Evolutionary conservation across 805 yeast genomes (phyloP).

Genomic region (Metschnikowia baotianmanensis): DNA sequence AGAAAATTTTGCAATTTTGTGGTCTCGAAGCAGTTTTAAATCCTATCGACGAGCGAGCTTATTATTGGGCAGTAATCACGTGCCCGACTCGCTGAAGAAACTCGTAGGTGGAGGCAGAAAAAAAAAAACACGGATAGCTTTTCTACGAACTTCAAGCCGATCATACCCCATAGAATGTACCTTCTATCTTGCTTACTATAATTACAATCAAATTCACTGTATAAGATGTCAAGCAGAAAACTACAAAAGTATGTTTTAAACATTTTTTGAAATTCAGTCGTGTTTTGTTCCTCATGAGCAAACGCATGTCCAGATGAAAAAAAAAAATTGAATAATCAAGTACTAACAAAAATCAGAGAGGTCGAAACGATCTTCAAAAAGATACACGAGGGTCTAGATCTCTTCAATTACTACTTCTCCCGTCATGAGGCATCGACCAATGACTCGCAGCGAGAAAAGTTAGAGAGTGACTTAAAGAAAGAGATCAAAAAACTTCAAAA

Average conservation of each 20-base stretch:
- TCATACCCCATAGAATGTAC: conserved; percentile 15
- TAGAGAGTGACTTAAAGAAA: conserved; percentile 43
- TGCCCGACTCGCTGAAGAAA: conserved; percentile 6
- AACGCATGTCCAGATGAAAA: not conserved
- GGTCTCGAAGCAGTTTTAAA: not conserved
- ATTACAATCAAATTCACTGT: conserved; percentile 1
- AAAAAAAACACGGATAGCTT: conserved; percentile 8
- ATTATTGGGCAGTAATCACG: conserved; percentile 7
- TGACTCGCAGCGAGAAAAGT: conserved; percentile 43
- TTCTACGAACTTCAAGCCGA: not conserved
- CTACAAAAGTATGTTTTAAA: conserved; percentile 22
- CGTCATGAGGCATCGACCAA: conserved; percentile 39
- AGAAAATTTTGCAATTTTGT: no score
- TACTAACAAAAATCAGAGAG: conserved; percentile 30
- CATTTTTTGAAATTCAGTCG: no score
- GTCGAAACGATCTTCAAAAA: conserved; percentile 43
- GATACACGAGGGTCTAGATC: conserved; percentile 45
- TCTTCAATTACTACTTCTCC: conserved; percentile 44
- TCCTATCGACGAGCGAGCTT: not conserved
- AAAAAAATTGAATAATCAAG: not conserved
- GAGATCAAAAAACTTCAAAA: conserved; percentile 46
- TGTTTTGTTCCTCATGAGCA: no score
- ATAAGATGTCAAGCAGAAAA: conserved; percentile 21
- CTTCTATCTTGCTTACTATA: conserved; percentile 17
- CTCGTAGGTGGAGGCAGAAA: conserved; percentile 9